Evolutionary conservation across 441 rosid genomes (phyloP), one percentile per base, ranked within the genome.

Genomic region (Flueggea neowawraea): DNA sequence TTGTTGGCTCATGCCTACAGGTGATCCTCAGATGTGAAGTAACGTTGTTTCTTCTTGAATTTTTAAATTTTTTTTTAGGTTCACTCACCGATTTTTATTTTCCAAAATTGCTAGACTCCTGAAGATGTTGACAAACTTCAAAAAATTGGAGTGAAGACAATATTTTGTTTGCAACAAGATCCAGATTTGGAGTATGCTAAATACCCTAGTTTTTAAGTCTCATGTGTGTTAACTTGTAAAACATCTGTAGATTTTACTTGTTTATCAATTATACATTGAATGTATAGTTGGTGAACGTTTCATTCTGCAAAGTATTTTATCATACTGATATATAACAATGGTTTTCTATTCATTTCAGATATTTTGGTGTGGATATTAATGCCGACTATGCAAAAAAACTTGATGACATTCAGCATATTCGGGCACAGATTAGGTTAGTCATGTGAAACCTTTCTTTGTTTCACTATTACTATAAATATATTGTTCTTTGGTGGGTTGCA

Each of bases 1-100:
- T 94, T 64, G 95, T 87, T 22, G 98, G 98, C 33, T 94, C 98
- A 0, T 94, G 98, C 78, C 81, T 94, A 61, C 98, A 90, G 97
- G 98, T 89, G 68, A 71, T 64, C 43, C 10, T 60, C 52, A 51
- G 73, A 54, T 65, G 45, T 66, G 32, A 64, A n/a, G n/a, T n/a
- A n/a, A n/a, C n/a, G n/a, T n/a, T n/a, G n/a, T 22, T 13, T 6
- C 11, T 17, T 17, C 45, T 5, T 49, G 13, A 56, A 10, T n/a
- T 53, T n/a, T 44, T 12, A 50, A 9, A 49, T 53, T 53, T 0
- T 16, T 57, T 31, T 31, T 68, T n/a, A n/a, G n/a, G 44, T 12
- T 48, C 48, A 47, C 47, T 43, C 57, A 55, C 55, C 51, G 58
- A 49, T 17, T 49, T 41, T 51, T n/a, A n/a, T n/a, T n/a, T n/a